phyloP scores from a whole-genome alignment of 2,329 filamentous ascomycete genomes.

The Neopestalotiopsis rosae region DNA sequence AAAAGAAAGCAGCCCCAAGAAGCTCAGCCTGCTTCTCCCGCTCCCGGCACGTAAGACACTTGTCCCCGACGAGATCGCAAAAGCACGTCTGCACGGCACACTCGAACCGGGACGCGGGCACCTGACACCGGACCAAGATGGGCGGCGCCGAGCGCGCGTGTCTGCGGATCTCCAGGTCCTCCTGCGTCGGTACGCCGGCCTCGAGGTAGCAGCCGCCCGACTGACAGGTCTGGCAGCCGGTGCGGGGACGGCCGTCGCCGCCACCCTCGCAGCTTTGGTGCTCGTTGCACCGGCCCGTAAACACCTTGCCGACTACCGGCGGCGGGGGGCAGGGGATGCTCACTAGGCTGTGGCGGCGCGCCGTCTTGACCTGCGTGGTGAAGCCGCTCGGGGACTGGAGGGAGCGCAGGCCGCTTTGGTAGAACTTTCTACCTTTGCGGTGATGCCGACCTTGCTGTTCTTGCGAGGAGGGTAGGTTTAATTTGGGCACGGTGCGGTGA shows the following conservation, averaged over 20 bases:
- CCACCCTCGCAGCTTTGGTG: not conserved
- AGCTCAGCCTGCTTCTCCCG: not conserved
- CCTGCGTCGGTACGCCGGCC: not conserved
- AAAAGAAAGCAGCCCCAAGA: conserved; percentile 4
- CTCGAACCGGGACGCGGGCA: not conserved
- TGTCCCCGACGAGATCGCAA: not conserved
- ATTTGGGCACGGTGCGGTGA: not conserved
- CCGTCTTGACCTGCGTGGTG: not conserved
- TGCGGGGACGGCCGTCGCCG: not conserved
- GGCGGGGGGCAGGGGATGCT: not conserved
- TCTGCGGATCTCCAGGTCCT: not conserved
- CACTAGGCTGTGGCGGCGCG: not conserved
- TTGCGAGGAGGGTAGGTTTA: not conserved
- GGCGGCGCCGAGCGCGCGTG: not conserved
- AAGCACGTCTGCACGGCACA: conserved; percentile 3
- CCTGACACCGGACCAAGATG: not conserved
- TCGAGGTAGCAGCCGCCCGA: not conserved
- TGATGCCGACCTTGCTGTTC: not conserved
- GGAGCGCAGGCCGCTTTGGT: not conserved
- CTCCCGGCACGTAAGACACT: conserved; percentile 15
- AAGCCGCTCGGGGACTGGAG: not conserved
- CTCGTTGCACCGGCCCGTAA: not conserved
- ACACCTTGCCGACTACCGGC: not conserved
- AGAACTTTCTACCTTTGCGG: not conserved
- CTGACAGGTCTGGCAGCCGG: not conserved